Conservation (phyloP, 768 basidiomycete species). For the Naganishia vishniacii region DNA sequence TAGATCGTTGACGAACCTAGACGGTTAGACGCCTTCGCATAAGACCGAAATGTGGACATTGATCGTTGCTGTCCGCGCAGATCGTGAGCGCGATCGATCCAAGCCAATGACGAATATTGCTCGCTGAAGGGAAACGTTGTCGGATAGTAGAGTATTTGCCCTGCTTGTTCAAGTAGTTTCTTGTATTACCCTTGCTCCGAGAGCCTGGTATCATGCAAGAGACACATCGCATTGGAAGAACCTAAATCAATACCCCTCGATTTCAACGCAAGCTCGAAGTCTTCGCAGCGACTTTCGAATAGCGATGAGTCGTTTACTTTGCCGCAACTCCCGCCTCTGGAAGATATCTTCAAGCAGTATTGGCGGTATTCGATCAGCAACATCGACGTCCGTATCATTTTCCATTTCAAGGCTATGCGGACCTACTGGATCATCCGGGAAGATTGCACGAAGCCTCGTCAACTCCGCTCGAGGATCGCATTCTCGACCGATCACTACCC, state of each 20-base stretch:
- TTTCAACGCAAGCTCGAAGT: too few species aligned
- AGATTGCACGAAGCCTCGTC: background rate
- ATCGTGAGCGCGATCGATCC: constrained; percentile 8
- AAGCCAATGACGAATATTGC: constrained; percentile 14
- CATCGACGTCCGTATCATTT: background rate
- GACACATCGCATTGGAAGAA: too few species aligned
- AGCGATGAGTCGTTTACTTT: constrained; percentile 9
- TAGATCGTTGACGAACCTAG: constrained; percentile 12
- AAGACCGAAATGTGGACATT: background rate
- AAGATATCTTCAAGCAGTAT: background rate
- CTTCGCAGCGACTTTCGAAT: too few species aligned
- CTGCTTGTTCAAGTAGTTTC: constrained; percentile 1
- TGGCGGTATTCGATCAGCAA: background rate
- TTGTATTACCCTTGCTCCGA: background rate
- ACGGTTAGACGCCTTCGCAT: background rate
- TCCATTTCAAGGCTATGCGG: background rate
- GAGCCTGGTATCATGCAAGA: too few species aligned
- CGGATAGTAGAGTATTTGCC: too few species aligned
- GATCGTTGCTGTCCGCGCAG: background rate
- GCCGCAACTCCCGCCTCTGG: constrained; percentile 1
- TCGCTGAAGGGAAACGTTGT: too few species aligned
- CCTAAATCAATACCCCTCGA: too few species aligned
- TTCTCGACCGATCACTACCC: background rate
- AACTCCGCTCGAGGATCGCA: background rate
- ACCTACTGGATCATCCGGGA: too few species aligned